Evolutionary conservation across 2,329 filamentous ascomycete species (phyloP).

Genomic region (Neofusicoccum kwambonambiense): DNA sequence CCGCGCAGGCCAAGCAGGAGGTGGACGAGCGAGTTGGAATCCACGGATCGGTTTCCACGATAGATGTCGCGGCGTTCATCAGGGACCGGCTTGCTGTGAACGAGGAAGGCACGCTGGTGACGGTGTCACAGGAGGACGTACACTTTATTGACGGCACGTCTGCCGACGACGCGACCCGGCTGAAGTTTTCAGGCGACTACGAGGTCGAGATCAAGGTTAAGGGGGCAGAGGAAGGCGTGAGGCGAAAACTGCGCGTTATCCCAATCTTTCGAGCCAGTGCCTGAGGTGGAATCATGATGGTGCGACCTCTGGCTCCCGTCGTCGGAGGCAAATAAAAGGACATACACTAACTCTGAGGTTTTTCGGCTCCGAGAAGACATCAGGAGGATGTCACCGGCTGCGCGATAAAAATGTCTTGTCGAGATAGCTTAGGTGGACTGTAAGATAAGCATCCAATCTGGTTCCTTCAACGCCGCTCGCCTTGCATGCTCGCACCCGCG

Average conservation of each 20-base stretch:
- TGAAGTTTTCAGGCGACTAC: conserved; percentile 56
- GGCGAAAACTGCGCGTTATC: neutral
- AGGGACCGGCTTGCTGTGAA: conserved; percentile 50
- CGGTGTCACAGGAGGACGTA: conserved; percentile 51
- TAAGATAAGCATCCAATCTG: neutral
- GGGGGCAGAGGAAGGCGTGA: conserved; percentile 31
- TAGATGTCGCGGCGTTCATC: conserved; percentile 51
- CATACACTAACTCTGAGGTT: conserved; percentile 5
- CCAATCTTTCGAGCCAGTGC: neutral
- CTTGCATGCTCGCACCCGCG: neutral
- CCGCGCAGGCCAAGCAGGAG: conserved; percentile 21
- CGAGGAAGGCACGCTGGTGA: conserved; percentile 51
- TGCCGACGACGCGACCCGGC: conserved; percentile 32
- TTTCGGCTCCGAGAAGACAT: neutral
- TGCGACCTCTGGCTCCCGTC: neutral
- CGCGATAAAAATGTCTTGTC: neutral
- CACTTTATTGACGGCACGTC: conserved; percentile 43
- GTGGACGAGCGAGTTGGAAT: conserved; percentile 36
- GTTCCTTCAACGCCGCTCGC: neutral
- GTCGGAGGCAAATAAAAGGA: neutral
- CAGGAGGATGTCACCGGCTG: neutral
- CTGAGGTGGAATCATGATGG: conserved; percentile 14
- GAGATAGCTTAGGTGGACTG: neutral
- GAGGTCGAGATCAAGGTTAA: conserved; percentile 52
- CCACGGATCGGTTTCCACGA: conserved; percentile 56